Base-by-base conservation (phyloP, 2,329 filamentous ascomycete species). In the Phyllosticta ampelicida region DNA sequence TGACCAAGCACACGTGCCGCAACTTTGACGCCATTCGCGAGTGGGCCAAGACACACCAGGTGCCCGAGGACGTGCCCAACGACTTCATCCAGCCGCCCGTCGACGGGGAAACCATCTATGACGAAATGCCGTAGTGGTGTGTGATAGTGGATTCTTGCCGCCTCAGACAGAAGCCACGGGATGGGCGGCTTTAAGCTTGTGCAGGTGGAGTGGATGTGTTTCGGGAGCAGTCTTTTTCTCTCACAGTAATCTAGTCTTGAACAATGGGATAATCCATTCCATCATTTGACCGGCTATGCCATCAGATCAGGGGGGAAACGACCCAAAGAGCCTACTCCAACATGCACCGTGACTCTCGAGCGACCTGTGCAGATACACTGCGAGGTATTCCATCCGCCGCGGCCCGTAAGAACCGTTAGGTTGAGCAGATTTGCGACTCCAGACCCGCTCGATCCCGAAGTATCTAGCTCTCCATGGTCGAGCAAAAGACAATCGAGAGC, bases 1-100 rank as follows among this genome's bases (percentile, higher is more conserved):
- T 83, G 63, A 84, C 82, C 0, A 72, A 73, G 58, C 83, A 85
- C 65, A 73, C 72, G 53, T 85, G 83, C 67, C 77, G 80, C 30
- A 80, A 83, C 65, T 83, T 79, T 55, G 79, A 82, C 1, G 75
- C 71, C 1, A 68, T 84, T 4, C 68, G 76, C 26, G 61, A 69
- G 16, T 86, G 80, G 80, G 81, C 81, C 1, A 74, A 81, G 60
- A 67, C 66, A 28, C 73, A 78, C 23, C 81, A 85, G 65, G 64
- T 77, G 55, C 77, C 77, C 61, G 77, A 70, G 29, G 65, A 71
- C 5, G 65, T 71, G 5, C 75, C 77, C 13, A 53, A 56, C 10
- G 73, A 74, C 55, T 79, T 75, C 64, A 67, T 79, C 51, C 62
- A 73, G 65, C 71, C 68, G 48, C 75, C 75, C 18, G 64, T 65